Evolutionary conservation across 176 grass and related monocot species (phyloP).

Genomic region (Triticum aestivum): IWGSC_CS_RefSeq_v2.1 NC_057810.1:189511179-189511678

Average conservation of each 20-base stretch:
- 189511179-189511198: neutral
- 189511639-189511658: neutral
- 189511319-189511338: neutral
- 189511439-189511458: neutral
- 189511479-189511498: neutral
- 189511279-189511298: no score
- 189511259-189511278: no score
- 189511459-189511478: neutral
- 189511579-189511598: neutral
- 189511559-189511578: neutral
- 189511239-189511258: no score
- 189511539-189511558: neutral
- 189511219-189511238: no score
- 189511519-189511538: neutral
- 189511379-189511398: neutral
- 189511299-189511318: no score
- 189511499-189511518: neutral
- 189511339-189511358: neutral
- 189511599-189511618: neutral
- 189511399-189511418: slow-evolving; percentile 17
- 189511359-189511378: neutral
- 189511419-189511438: slow-evolving; percentile 1
- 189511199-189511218: no score
- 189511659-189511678: neutral
- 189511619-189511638: neutral